A percentile compares a stretch with the other conserved stretches of the same genome.
Evolutionary conservation across 2,329 filamentous ascomycete genomes (phyloP).

Genomic region (Aschersonia sp.): DNA sequence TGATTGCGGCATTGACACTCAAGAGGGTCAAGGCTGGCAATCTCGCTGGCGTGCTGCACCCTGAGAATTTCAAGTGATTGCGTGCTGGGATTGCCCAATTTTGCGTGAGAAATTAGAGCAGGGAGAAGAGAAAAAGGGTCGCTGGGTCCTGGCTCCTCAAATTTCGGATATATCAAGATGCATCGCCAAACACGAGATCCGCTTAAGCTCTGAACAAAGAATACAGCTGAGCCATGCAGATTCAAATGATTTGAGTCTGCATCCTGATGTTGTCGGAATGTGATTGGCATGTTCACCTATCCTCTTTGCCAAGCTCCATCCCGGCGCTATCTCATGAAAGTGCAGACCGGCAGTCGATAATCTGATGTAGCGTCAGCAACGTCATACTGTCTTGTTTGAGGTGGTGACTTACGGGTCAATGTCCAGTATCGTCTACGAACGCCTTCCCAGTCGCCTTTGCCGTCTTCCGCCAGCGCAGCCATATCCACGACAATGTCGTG

Average conservation of each 20-base stretch:
- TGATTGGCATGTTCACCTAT: too few relatives aligned
- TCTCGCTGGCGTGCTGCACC: slow-evolving; percentile 47
- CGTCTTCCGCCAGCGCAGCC: slow-evolving; percentile 45
- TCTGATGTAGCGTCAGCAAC: slow-evolving; percentile 21
- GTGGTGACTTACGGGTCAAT: slow-evolving; percentile 40
- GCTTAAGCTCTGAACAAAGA: too few relatives aligned
- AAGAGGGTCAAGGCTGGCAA: slow-evolving; percentile 51
- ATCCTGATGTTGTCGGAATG: too few relatives aligned
- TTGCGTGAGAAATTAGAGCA: too few relatives aligned
- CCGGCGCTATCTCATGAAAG: slow-evolving; percentile 45
- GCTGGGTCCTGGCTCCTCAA: too few relatives aligned
- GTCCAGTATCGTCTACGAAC: slow-evolving; percentile 85
- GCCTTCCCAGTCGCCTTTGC: slow-evolving; percentile 71
- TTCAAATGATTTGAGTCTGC: too few relatives aligned
- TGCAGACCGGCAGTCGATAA: slow-evolving; percentile 62
- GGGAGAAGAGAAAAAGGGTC: too few relatives aligned
- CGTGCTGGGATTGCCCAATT: neutral
- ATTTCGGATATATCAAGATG: too few relatives aligned
- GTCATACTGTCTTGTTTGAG: neutral
- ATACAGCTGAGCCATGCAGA: too few relatives aligned
- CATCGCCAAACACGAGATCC: too few relatives aligned
- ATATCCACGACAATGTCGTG: slow-evolving; percentile 60
- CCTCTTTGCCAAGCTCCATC: too few relatives aligned
- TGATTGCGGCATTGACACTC: slow-evolving; percentile 67
- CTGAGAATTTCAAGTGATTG: slow-evolving; percentile 38